Evolutionary conservation across 805 yeast genomes (phyloP).

Genomic region (Yarrowia deformans): DNA sequence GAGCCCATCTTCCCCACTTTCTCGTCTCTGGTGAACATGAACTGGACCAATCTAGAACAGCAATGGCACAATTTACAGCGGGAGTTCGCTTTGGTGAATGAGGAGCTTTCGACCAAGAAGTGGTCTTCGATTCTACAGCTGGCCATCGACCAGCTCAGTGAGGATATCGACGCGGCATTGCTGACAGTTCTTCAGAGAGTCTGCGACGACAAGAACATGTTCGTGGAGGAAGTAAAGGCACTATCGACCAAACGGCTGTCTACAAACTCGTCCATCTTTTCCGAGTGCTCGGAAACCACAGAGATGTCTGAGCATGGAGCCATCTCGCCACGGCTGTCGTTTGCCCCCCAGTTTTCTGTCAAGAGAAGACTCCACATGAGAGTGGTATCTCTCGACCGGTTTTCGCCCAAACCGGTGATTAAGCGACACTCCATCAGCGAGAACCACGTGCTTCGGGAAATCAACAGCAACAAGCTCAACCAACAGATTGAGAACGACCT

Average conservation of each 20-base stretch:
- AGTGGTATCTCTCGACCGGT: conserved; percentile 22
- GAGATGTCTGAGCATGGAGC: conserved; percentile 27
- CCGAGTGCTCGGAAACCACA: conserved; percentile 27
- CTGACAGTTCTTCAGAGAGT: conserved; percentile 12
- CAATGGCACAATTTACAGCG: conserved; percentile 40
- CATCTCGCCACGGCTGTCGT: background rate
- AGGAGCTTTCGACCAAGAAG: conserved; percentile 43
- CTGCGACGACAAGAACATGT: conserved; percentile 20
- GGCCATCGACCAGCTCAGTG: conserved; percentile 18
- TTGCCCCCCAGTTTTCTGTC: conserved; percentile 11
- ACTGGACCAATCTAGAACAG: conserved; percentile 42
- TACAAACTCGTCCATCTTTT: conserved; percentile 28
- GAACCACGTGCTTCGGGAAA: conserved; percentile 5
- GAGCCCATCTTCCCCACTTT: conserved; percentile 43
- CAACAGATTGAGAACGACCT: conserved; percentile 5
- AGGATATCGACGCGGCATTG: conserved; percentile 15
- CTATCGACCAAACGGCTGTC: conserved; percentile 21
- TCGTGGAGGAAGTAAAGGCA: conserved; percentile 9
- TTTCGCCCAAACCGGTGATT: conserved; percentile 37
- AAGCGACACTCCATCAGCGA: conserved; percentile 24
- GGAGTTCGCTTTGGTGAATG: conserved; percentile 42
- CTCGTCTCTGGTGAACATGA: conserved; percentile 40
- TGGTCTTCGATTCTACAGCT: conserved; percentile 42
- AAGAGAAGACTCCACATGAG: conserved; percentile 34
- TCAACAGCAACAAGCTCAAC: conserved; percentile 16